Evolutionary conservation across 1,139 yeast species (phyloP).

Genomic region (Suhomyces atakaporum): DNA sequence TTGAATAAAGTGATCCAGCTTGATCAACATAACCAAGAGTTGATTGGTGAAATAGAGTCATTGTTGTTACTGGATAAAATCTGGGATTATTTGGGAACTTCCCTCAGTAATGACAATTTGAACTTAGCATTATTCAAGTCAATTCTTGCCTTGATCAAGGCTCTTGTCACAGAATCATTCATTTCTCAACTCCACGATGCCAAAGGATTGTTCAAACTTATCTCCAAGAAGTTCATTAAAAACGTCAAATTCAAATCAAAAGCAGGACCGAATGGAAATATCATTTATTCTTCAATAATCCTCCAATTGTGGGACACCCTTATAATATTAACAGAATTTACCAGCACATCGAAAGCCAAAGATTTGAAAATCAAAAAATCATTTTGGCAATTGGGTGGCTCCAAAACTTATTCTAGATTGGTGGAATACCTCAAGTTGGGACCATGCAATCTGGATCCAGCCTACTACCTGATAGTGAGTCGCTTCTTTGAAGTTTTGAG

Average conservation of each 20-base stretch:
- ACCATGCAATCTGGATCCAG: conserved; percentile 51
- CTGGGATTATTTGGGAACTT: conserved; percentile 43
- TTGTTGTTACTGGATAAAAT: conserved; percentile 42
- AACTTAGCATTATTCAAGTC: conserved; percentile 53
- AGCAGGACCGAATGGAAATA: conserved; percentile 28
- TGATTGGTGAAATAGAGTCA: conserved; percentile 22
- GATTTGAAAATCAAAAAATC: conserved; percentile 37
- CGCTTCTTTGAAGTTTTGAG: conserved; percentile 24
- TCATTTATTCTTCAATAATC: conserved; percentile 47
- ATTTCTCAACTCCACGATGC: conserved; percentile 20
- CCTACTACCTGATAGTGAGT: conserved; percentile 41
- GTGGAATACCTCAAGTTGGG: conserved; percentile 52
- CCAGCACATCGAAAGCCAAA: conserved; percentile 10
- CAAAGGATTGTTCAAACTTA: conserved; percentile 40
- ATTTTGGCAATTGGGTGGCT: conserved; percentile 55
- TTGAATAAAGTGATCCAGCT: conserved; percentile 41
- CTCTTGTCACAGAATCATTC: conserved; percentile 18
- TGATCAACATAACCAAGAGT: conserved; percentile 10
- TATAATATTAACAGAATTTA: conserved; percentile 38
- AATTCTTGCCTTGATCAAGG: conserved; percentile 37
- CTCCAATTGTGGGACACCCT: conserved; percentile 54
- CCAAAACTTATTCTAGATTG: conserved; percentile 42
- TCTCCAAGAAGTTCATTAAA: conserved; percentile 54
- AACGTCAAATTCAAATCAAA: conserved; percentile 45
- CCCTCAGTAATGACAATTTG: conserved; percentile 26